Conservation (phyloP, 2,329 filamentous ascomycete genomes). For the Aphanocladium album region DNA sequence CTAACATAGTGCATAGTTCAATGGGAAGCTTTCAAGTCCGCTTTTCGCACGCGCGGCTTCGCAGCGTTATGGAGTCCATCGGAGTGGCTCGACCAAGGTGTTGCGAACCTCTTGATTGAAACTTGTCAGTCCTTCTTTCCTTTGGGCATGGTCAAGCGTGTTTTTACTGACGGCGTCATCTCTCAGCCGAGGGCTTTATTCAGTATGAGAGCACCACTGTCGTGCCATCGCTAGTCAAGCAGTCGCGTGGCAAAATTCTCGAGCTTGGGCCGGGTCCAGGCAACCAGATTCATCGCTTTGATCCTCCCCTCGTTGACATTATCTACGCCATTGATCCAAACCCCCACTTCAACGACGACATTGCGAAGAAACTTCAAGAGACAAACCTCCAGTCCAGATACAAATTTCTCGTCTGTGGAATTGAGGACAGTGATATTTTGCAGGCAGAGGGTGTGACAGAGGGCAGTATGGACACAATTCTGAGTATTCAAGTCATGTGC, state of each 20-base stretch:
- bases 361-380: conserved; percentile 27
- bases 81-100: background rate
- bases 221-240: conserved; percentile 2
- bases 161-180: background rate
- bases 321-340: conserved; percentile 40
- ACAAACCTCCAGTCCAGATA: conserved; percentile 29
- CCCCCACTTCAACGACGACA: conserved; percentile 24
- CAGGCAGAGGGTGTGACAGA: conserved; percentile 29
- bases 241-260: conserved; percentile 25
- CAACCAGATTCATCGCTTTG: conserved; percentile 37
- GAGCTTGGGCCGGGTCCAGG: conserved; percentile 41
- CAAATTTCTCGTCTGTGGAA: conserved; percentile 29
- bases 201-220: conserved; percentile 10
- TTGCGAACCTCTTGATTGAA: conserved; percentile 6
- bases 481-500: conserved; percentile 39
- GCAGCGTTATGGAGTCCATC: conserved; percentile 2
- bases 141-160: too few species aligned
- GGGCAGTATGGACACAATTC: conserved; percentile 33
- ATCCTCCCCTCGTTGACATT: conserved; percentile 25
- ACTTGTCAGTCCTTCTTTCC: background rate
- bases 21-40: conserved; percentile 1
- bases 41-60: background rate
- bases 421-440: conserved; percentile 34
- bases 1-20: conserved; percentile 3
- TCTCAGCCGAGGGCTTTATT: conserved; percentile 6